Percentiles rank a stretch among this genome's conserved stretches.
These are phyloP conservation scores for Debaryomyces fabryi DNA, from an alignment of 1,139 yeast species.

Conservation along the genomic window DNA sequence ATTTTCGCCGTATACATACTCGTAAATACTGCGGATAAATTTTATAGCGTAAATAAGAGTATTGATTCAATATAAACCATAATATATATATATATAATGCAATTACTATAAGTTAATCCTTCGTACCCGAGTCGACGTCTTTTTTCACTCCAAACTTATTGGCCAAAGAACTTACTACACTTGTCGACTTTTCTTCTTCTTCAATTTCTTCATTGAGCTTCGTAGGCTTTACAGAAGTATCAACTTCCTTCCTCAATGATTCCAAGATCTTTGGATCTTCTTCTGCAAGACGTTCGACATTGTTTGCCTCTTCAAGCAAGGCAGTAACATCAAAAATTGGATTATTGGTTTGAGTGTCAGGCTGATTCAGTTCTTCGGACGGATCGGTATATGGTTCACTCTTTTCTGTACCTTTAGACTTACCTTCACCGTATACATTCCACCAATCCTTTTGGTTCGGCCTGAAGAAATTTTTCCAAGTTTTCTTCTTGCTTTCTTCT, in stretches of 20 bases:
- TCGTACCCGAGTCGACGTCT: slow-evolving; percentile 10
- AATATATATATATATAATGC: slow-evolving; percentile 2
- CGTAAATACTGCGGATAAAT: neutral
- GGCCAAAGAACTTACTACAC: neutral
- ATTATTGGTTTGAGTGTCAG: slow-evolving; percentile 12
- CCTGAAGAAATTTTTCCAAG: slow-evolving; percentile 68
- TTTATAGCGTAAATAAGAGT: slow-evolving; percentile 1
- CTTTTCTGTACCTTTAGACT: slow-evolving; percentile 20
- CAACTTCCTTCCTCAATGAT: slow-evolving; percentile 20
- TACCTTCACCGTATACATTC: slow-evolving; percentile 29
- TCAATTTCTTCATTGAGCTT: slow-evolving; percentile 26
- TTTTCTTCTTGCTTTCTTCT: slow-evolving; percentile 36
- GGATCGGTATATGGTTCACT: slow-evolving; percentile 11
- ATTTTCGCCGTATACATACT: slow-evolving; percentile 3
- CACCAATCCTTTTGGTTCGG: slow-evolving; percentile 88
- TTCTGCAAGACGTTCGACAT: slow-evolving; percentile 38
- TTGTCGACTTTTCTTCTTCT: slow-evolving; percentile 13
- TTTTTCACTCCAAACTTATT: neutral
- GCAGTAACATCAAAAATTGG: slow-evolving; percentile 52
- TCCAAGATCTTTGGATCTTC: slow-evolving; percentile 21
- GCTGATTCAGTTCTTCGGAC: slow-evolving; percentile 16
- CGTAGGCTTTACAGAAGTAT: slow-evolving; percentile 10
- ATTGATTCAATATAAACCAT: neutral
- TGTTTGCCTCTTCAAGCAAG: slow-evolving; percentile 46
- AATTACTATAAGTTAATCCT: neutral